These are phyloP conservation scores for Nepenthes alata DNA, from an alignment of 179 eudicot species.

Conservation along the genomic window DNA sequence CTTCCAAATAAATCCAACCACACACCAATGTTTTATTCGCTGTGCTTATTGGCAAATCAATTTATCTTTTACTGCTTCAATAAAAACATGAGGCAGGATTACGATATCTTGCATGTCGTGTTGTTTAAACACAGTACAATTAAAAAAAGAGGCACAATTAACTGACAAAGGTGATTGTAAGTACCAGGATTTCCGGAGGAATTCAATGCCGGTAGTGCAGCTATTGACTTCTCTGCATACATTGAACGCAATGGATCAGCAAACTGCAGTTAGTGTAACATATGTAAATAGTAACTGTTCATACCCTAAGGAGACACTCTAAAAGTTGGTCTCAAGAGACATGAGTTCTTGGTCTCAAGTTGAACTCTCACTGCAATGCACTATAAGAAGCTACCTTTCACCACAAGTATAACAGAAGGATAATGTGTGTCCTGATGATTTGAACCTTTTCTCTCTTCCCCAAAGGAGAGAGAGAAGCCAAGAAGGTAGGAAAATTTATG, in stretches of 20 bases:
- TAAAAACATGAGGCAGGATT: neutral
- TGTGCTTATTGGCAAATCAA: neutral
- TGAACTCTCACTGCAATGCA: too few relatives aligned
- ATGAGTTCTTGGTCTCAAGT: too few relatives aligned
- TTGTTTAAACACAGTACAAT: neutral
- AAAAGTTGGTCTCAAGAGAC: too few relatives aligned
- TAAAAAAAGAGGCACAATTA: neutral
- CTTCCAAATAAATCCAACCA: too few relatives aligned
- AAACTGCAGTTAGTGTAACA: neutral
- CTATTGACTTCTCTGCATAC: constrained; percentile 90
- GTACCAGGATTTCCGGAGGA: constrained; percentile 48
- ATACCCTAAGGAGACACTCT: neutral
- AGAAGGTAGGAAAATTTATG: neutral
- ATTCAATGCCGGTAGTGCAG: constrained; percentile 70
- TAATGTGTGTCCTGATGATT: too few relatives aligned
- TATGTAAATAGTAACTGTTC: neutral
- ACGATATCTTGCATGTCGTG: neutral
- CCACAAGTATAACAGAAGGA: too few relatives aligned
- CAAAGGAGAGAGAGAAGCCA: neutral
- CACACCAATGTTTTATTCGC: too few relatives aligned
- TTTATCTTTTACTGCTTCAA: neutral
- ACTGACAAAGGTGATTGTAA: constrained; percentile 5
- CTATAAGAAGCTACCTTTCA: too few relatives aligned
- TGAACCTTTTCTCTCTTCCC: neutral
- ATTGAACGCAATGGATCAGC: constrained; percentile 7